Base-by-base conservation (phyloP, 1,284 basidiomycete genomes). In the Meripilus lineatus region DNA sequence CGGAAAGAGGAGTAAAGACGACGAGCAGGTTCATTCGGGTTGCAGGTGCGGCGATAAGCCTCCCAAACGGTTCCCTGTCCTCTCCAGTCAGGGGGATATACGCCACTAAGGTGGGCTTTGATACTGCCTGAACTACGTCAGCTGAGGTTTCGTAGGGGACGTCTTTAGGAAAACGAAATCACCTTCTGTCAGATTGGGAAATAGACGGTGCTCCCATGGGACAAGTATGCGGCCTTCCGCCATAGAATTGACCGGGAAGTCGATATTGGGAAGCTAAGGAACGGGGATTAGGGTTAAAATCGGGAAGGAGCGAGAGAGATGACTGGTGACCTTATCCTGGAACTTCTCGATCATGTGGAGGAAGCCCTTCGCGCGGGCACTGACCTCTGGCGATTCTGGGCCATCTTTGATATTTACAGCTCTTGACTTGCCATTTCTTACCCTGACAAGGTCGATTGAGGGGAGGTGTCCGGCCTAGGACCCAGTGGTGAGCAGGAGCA, bases 211-310 rank as follows among this genome's bases (percentile, higher is more conserved):
- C 59, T 89, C 91, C 91, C 89, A 94, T 36, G 90, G 86, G 6
- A 93, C 82, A 15, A 97, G 72, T 10, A 96, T 82, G 17, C 93
- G 85, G 11, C 92, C 90, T 66, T 97, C 93, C 1, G 92, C 85
- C 67, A 87, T 89, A 32, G 89, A 81, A 57, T 96, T 96, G 66
- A 96, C 81, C 0, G 93, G 81, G 54, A 96, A 84, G 55, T 93
- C 86, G 80, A 96, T 84, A 67, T 95, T 80, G 8, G 92, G 92
- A 3, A 96, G 74, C 77, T 92, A 59, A 14, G 32, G 40, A 7
- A 34, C 54, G 50, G 10, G 21, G n/a, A n/a, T n/a, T 38, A 10
- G 6, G 15, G 10, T 21, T 38, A 38, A 5, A 30, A 30, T 38
- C 13, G 10, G 37, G 37, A 21, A 54, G 47, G 32, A 55, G 24